phyloP scores from a whole-genome alignment of 208 protist genomes.

The Phytomonas sp. region DNA sequence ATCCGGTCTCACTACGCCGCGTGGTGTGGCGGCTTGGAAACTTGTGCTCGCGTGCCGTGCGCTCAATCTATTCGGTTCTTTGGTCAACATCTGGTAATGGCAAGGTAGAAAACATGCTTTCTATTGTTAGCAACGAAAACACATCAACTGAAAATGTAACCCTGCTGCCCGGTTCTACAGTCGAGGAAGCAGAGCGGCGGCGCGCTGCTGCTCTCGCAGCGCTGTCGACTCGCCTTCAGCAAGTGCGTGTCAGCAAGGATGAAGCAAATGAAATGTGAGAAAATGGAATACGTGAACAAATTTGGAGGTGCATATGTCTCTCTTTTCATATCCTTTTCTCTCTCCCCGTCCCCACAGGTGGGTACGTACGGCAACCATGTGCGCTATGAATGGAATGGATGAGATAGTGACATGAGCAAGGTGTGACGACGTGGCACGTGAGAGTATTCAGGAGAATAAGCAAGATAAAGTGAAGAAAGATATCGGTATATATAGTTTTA shows the following conservation, averaged over 20 bases:
- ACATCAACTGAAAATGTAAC: background rate
- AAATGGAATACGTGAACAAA: background rate
- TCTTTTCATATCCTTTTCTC: background rate
- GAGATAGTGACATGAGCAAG: background rate
- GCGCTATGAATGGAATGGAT: background rate
- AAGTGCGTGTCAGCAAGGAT: conserved; percentile 15
- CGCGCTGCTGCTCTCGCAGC: conserved; percentile 59
- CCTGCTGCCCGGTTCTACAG: conserved; percentile 59
- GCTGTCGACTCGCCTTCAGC: conserved; percentile 38
- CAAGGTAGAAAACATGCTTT: background rate
- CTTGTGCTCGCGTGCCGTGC: background rate
- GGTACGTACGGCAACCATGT: background rate
- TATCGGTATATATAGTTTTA: background rate
- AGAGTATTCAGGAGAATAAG: background rate
- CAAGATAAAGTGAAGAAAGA: background rate
- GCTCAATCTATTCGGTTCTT: background rate
- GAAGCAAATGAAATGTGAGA: background rate
- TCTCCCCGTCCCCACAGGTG: too few species aligned
- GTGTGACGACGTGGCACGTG: background rate
- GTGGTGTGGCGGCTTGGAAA: background rate
- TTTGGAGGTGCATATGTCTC: background rate
- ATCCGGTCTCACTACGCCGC: background rate
- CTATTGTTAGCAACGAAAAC: background rate
- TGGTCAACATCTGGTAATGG: background rate
- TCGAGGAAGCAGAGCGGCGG: conserved; percentile 67